phyloP scores from a whole-genome alignment of 2,329 filamentous ascomycete species.

The Ambrosiella xylebori region DNA sequence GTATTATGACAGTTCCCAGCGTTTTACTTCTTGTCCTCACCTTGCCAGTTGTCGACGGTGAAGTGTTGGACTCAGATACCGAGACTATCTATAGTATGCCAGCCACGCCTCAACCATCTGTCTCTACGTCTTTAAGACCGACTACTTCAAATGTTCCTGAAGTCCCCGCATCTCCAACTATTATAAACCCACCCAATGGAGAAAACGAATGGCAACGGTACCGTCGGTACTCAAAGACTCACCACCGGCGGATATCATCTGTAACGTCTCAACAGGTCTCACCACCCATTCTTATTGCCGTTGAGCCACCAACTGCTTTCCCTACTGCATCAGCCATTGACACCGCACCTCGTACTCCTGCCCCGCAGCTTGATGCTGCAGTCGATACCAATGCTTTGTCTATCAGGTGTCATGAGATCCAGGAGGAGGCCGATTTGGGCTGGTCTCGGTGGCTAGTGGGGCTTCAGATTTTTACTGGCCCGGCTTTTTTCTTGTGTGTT shows the following conservation, averaged over 20 bases:
- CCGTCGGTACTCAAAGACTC: constrained; percentile 28
- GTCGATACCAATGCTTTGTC: constrained; percentile 1
- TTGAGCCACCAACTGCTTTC: constrained; percentile 15
- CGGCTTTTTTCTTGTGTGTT: constrained; percentile 63
- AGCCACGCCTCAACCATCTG: constrained; percentile 2
- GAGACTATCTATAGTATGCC: constrained; percentile 3
- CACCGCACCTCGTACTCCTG: not conserved
- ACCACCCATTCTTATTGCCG: constrained; percentile 19
- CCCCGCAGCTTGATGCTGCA: not conserved
- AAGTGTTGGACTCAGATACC: constrained; percentile 28
- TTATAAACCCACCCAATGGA: not conserved
- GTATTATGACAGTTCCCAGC: constrained; percentile 69
- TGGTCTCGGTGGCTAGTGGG: constrained; percentile 90
- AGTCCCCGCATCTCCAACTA: constrained; percentile 21
- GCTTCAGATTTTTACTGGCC: constrained; percentile 72
- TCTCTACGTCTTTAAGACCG: not conserved
- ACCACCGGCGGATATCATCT: constrained; percentile 15
- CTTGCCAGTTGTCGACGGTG: constrained; percentile 71
- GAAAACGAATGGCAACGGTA: constrained; percentile 40
- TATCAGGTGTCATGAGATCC: constrained; percentile 5
- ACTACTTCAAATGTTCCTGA: not conserved
- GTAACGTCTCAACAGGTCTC: constrained; percentile 17
- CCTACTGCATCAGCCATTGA: constrained; percentile 6
- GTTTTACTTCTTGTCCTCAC: constrained; percentile 83
- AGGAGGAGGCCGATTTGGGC: constrained; percentile 28